Evolutionary conservation across 2,329 filamentous ascomycete species (phyloP).

Genomic region (Xylaria sp.): DNA sequence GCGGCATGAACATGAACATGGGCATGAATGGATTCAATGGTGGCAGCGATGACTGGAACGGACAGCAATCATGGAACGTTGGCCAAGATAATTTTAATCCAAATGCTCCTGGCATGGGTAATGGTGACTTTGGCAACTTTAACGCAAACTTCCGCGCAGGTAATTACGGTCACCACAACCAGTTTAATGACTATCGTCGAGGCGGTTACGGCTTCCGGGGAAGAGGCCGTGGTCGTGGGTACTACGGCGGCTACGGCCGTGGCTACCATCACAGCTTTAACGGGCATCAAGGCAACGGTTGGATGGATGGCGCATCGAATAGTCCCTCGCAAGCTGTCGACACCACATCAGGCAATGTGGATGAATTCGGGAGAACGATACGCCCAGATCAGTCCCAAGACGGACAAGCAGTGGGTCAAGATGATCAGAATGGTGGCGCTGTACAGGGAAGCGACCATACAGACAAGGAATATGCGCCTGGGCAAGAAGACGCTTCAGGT

Average conservation of each 20-base stretch:
- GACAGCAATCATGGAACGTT: conserved; percentile 77
- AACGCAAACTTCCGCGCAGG: conserved; percentile 73
- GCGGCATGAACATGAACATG: conserved; percentile 74
- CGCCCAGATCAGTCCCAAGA: conserved; percentile 26
- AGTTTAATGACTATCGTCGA: conserved; percentile 72
- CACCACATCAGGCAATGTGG: conserved; percentile 31
- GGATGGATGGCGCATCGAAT: conserved; percentile 26
- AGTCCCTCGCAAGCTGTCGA: conserved; percentile 23
- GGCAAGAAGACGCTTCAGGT: conserved; percentile 26
- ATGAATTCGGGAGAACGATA: conserved; percentile 38
- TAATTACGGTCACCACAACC: conserved; percentile 73
- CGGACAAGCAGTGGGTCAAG: conserved; percentile 24
- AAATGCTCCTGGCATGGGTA: conserved; percentile 76
- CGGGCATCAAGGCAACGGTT: conserved; percentile 26
- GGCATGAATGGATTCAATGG: conserved; percentile 64
- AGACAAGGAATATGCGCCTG: conserved; percentile 25
- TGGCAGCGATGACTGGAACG: conserved; percentile 72
- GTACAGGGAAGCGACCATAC: conserved; percentile 20
- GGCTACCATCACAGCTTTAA: conserved; percentile 47
- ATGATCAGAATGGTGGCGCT: conserved; percentile 24
- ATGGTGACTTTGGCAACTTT: conserved; percentile 75
- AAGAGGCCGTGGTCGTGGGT: conserved; percentile 56
- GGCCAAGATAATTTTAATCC: conserved; percentile 85
- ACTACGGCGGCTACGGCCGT: conserved; percentile 49
- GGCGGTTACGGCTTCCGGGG: conserved; percentile 65